These are phyloP conservation scores for Dictyostelium capitatum DNA, from an alignment of 78 protist species.

Conservation along the genomic window DNA sequence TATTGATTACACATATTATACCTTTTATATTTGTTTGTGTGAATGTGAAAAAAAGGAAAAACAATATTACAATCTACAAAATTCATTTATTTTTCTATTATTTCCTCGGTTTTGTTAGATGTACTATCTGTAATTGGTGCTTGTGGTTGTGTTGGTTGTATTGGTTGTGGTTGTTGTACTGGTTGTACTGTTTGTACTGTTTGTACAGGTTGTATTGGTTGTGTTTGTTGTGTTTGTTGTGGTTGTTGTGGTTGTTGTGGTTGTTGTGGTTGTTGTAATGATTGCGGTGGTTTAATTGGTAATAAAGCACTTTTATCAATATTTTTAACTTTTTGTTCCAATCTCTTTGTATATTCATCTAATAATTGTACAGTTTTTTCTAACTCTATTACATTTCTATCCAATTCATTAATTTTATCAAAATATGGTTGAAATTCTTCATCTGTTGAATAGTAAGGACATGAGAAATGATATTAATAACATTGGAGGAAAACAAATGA, in stretches of 20 bases:
- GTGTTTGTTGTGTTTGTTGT: neutral
- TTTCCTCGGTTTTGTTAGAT: too few relatives aligned
- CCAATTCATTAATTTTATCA: constrained; percentile 76
- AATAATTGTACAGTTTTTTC: constrained; percentile 78
- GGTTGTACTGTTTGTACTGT: neutral
- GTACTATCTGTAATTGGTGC: too few relatives aligned
- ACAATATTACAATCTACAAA: too few relatives aligned
- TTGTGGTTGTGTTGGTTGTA: neutral
- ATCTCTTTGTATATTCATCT: constrained; percentile 80
- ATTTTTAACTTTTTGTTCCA: constrained; percentile 62
- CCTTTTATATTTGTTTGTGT: too few relatives aligned
- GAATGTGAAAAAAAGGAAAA: too few relatives aligned
- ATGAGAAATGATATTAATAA: neutral
- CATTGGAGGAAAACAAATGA: too few relatives aligned
- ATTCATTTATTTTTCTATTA: too few relatives aligned
- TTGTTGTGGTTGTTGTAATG: constrained; percentile 1
- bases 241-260: constrained; percentile 26
- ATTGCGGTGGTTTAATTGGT: constrained; percentile 43
- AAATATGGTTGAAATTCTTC: constrained; percentile 76
- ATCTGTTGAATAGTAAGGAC: neutral
- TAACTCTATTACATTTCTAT: constrained; percentile 64
- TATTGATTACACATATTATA: too few relatives aligned
- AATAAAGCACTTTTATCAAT: constrained; percentile 73
- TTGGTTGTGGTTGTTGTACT: neutral
- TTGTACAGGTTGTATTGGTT: neutral